phyloP scores from a whole-genome alignment of 2,329 filamentous ascomycete species.

The Xylariaceae sp. region DNA sequence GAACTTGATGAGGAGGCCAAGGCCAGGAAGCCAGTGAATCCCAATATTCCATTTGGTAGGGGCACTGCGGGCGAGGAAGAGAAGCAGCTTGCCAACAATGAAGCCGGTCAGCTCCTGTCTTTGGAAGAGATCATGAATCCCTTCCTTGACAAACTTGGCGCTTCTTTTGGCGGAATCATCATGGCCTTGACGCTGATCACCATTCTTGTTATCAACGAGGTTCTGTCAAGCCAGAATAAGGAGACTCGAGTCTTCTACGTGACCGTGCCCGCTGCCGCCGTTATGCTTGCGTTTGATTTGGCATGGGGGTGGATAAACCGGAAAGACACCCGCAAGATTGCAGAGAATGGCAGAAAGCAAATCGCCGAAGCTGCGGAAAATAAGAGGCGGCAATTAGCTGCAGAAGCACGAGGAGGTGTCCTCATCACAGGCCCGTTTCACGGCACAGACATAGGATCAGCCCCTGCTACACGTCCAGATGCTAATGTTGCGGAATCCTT shows the following conservation, averaged over 20 bases:
- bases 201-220: conserved; percentile 57
- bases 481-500: neutral
- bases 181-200: conserved; percentile 65
- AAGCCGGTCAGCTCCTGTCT: conserved; percentile 51
- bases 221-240: conserved; percentile 45
- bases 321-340: conserved; percentile 57
- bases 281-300: conserved; percentile 66
- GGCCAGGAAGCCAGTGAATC: conserved; percentile 57
- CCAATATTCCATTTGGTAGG: conserved; percentile 63
- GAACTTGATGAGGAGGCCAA: conserved; percentile 55
- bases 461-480: neutral
- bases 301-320: conserved; percentile 58
- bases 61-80: conserved; percentile 51
- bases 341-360: conserved; percentile 48
- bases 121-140: conserved; percentile 73
- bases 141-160: conserved; percentile 62
- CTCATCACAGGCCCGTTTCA: neutral
- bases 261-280: conserved; percentile 60
- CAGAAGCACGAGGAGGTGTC: conserved; percentile 7
- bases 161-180: conserved; percentile 57
- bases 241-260: conserved; percentile 61
- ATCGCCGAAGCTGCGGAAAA: conserved; percentile 31
- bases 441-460: neutral
- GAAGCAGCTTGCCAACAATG: conserved; percentile 39
- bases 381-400: conserved; percentile 24